These are phyloP conservation scores for Gomphus bonarii DNA, from an alignment of 1,284 basidiomycete species.

Conservation along the genomic window DNA sequence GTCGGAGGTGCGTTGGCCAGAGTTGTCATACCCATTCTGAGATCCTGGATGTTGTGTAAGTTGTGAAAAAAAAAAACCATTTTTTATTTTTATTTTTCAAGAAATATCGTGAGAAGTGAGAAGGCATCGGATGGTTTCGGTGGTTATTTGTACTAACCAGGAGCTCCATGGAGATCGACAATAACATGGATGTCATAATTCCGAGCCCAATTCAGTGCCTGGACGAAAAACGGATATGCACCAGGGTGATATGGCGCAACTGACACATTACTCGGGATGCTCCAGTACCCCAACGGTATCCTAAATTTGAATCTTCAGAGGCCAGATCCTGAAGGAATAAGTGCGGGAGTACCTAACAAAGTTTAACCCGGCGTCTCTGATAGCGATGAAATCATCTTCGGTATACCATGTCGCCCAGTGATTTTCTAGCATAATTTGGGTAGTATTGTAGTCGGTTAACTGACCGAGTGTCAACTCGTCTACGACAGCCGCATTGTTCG, in stretches of 20 bases:
- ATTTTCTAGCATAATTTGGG: slow-evolving; percentile 36
- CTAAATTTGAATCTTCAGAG: slow-evolving; percentile 24
- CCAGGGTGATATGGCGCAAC: slow-evolving; percentile 50
- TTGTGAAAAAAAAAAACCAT: background rate
- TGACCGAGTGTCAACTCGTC: slow-evolving; percentile 66
- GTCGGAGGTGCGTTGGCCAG: slow-evolving; percentile 56
- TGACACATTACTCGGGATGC: slow-evolving; percentile 50
- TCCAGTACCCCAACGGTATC: slow-evolving; percentile 69
- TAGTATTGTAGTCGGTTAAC: slow-evolving; percentile 36
- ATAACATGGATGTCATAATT: slow-evolving; percentile 49
- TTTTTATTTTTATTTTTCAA: no score
- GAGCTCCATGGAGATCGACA: slow-evolving; percentile 48
- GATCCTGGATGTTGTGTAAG: slow-evolving; percentile 31
- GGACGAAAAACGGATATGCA: slow-evolving; percentile 59
- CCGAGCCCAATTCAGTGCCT: slow-evolving; percentile 56
- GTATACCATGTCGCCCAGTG: slow-evolving; percentile 72
- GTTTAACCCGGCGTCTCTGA: slow-evolving; percentile 62
- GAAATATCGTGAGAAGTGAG: no score
- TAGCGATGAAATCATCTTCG: slow-evolving; percentile 56
- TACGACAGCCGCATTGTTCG: slow-evolving; percentile 48
- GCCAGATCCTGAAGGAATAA: slow-evolving; percentile 3
- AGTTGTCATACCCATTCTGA: slow-evolving; percentile 78
- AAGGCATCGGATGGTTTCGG: no score
- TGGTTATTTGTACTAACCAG: slow-evolving; percentile 16
- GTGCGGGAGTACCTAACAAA: slow-evolving; percentile 50